Base-by-base conservation (phyloP, 805 yeast species). In the Yarrowia sp. region DNA sequence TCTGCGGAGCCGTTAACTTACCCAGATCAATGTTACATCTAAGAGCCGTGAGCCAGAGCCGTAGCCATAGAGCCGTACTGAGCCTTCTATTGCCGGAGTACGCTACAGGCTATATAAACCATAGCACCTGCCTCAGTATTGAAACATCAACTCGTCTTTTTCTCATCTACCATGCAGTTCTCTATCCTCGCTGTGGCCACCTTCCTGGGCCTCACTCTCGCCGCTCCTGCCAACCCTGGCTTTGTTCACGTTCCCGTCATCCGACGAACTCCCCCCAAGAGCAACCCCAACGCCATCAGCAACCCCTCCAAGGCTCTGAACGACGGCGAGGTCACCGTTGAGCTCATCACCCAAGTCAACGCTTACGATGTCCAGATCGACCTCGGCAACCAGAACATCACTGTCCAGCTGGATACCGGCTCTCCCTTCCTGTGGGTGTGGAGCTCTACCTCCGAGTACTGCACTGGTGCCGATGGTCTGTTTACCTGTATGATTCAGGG, bases 381-480 rank as follows among this genome's bases (percentile, higher is more conserved):
- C 17, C 51, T 88, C 6, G 92, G 93, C 11, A 35, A 35, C 22
- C 18, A 45, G 50, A 7, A 22, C 14, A 8, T 11, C n/a, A n/a
- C 18, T 7, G 36, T 18, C 36, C 1, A n/a, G 3, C 8, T 45
- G 14, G 50, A 45, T 35, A 45, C 50, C 18, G 50, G 50, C 50
- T 45, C 50, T 9, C 13, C 22, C 13, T 31, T n/a, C 36, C 50
- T 45, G 17, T 45, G 50, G 50, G 50, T 45, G 36, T 45, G 50
- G 50, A 17, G 8, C 22, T 0, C 2, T 4, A 8, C 14, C 18
- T 84, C 83, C 69, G 79, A 84, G 2, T 80, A 76, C 66, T 75
- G 73, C 65, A 61, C 11, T 3, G 4, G 9, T 8, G 22, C 3
- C 10, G 9, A 47, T 10, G 9, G 13, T 8, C 8, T 14, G 15